A percentile compares a stretch with the other conserved stretches of the same genome.
Evolutionary conservation across 257 asterid genomes (phyloP).

Genomic region (Leonotis leonurus): DNA sequence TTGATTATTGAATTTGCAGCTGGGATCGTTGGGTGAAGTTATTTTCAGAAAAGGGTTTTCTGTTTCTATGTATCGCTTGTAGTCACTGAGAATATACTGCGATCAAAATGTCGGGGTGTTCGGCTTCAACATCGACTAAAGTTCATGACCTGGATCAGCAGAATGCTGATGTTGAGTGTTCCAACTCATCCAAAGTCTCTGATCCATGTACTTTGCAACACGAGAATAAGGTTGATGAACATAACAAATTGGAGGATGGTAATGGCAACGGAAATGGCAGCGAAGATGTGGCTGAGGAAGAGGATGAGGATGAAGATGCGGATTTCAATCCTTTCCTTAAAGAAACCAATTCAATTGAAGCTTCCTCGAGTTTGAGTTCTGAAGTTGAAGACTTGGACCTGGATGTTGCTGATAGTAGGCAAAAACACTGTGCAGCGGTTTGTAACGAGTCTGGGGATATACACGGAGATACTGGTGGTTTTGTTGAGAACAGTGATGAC

Average conservation of each 20-base stretch:
- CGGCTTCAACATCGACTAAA: slow-evolving; percentile 27
- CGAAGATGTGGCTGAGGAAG: slow-evolving; percentile 35
- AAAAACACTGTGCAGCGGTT: slow-evolving; percentile 21
- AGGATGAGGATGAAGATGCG: slow-evolving; percentile 86
- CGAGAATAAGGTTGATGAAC: slow-evolving; percentile 28
- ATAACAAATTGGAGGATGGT: slow-evolving; percentile 23
- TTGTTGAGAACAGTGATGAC: slow-evolving; percentile 51
- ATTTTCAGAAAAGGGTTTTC: not conserved
- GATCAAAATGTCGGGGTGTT: slow-evolving; percentile 29
- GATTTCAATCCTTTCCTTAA: slow-evolving; percentile 77
- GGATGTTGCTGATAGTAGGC: slow-evolving; percentile 54
- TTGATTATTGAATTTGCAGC: not conserved
- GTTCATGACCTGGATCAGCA: slow-evolving; percentile 23
- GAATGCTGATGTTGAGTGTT: slow-evolving; percentile 19
- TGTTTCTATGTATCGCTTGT: slow-evolving; percentile 11
- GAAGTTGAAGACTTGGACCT: slow-evolving; percentile 75
- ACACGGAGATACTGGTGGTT: slow-evolving; percentile 25
- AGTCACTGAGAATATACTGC: slow-evolving; percentile 9
- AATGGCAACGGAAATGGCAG: slow-evolving; percentile 24
- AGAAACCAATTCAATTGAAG: slow-evolving; percentile 61
- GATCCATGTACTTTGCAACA: slow-evolving; percentile 21
- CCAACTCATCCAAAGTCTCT: slow-evolving; percentile 17
- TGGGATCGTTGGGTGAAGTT: slow-evolving; percentile 2
- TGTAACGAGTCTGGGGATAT: slow-evolving; percentile 21
- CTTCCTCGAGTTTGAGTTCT: slow-evolving; percentile 89